Evolutionary conservation across 2,329 filamentous ascomycete species (phyloP).

Genomic region (Cladophialophora bantiana): DNA sequence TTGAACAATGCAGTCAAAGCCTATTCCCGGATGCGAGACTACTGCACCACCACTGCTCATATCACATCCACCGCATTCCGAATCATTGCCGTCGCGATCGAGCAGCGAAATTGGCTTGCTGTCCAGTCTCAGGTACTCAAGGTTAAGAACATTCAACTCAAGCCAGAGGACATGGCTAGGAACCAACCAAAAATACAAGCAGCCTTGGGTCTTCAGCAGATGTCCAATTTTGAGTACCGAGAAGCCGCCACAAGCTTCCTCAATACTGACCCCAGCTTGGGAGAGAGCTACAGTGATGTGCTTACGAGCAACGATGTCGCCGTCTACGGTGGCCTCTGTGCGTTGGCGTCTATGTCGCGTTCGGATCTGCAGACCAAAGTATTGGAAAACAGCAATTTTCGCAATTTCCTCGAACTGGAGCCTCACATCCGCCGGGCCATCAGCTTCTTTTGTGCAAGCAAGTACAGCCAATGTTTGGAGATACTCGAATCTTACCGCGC

Average conservation of each 20-base stretch:
- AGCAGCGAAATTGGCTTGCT: slow-evolving; percentile 77
- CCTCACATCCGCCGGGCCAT: slow-evolving; percentile 93
- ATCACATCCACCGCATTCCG: slow-evolving; percentile 82
- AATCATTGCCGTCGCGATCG: slow-evolving; percentile 75
- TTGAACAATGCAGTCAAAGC: slow-evolving; percentile 75
- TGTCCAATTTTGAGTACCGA: slow-evolving; percentile 63
- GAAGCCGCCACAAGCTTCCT: slow-evolving; percentile 78
- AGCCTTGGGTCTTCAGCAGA: slow-evolving; percentile 67
- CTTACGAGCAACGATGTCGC: slow-evolving; percentile 87
- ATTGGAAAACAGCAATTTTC: slow-evolving; percentile 80
- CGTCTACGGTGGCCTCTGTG: slow-evolving; percentile 87
- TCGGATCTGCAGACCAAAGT: slow-evolving; percentile 75
- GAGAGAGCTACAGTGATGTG: slow-evolving; percentile 70
- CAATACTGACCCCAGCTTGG: slow-evolving; percentile 61
- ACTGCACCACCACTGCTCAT: slow-evolving; percentile 82
- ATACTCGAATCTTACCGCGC: slow-evolving; percentile 80
- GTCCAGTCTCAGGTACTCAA: slow-evolving; percentile 69
- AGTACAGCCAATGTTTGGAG: slow-evolving; percentile 83
- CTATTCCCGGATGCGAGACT: slow-evolving; percentile 86
- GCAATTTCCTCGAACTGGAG: slow-evolving; percentile 87
- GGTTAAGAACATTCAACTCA: slow-evolving; percentile 59
- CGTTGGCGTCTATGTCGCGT: slow-evolving; percentile 87
- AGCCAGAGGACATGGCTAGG: slow-evolving; percentile 64
- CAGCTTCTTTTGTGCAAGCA: slow-evolving; percentile 84
- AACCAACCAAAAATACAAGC: slow-evolving; percentile 70